These are phyloP conservation scores for Talaromyces sp. DNA, from an alignment of 2,329 filamentous ascomycete species.

Conservation along the genomic window DNA sequence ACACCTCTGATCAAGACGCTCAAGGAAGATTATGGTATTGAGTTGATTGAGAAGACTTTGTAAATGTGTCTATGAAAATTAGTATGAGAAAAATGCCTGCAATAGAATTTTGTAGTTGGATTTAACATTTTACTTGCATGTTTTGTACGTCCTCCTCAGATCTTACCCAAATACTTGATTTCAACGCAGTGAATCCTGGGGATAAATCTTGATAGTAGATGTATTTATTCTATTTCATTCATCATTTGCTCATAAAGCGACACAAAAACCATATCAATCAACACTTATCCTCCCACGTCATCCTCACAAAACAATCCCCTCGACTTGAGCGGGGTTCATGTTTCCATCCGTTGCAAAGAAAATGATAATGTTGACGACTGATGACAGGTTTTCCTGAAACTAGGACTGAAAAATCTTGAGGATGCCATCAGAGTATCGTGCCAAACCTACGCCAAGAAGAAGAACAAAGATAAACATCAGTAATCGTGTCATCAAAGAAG, in stretches of 20 bases:
- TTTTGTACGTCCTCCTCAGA: too few relatives aligned
- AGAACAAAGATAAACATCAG: conserved; percentile 33
- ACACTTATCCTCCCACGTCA: neutral
- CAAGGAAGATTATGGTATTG: conserved; percentile 70
- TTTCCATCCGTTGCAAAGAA: neutral
- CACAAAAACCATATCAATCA: neutral
- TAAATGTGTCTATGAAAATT: conserved; percentile 19
- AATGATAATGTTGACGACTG: neutral
- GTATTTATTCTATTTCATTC: conserved; percentile 5
- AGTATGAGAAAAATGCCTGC: neutral
- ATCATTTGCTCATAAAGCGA: conserved; percentile 9
- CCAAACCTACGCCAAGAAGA: conserved; percentile 39
- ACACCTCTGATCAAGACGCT: conserved; percentile 71
- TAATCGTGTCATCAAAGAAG: conserved; percentile 23
- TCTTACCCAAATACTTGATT: too few relatives aligned
- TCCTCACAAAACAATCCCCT: neutral
- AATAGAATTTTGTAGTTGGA: too few relatives aligned
- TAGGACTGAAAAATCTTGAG: conserved; percentile 6
- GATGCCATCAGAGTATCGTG: conserved; percentile 41
- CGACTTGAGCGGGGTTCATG: neutral
- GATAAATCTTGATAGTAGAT: neutral
- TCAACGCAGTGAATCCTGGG: too few relatives aligned
- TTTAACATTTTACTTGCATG: too few relatives aligned
- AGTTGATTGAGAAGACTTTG: conserved; percentile 62
- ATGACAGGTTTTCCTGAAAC: neutral